Evolutionary conservation across 106 monocot species (phyloP).

Genomic region (Gastrodia elata): DNA sequence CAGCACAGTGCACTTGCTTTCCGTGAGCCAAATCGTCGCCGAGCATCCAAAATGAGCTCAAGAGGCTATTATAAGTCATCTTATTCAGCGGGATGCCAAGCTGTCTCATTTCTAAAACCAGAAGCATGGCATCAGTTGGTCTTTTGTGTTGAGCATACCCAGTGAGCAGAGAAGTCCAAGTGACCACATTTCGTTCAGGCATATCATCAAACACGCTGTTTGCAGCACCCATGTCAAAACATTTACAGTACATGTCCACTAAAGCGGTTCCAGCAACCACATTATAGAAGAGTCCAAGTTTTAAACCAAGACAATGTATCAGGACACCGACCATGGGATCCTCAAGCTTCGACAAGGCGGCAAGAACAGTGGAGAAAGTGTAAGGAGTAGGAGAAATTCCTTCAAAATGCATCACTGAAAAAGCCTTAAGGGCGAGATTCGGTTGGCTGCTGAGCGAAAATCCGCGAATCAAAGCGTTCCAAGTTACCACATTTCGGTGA

Average conservation of each 20-base stretch:
- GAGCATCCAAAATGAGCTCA: constrained; percentile 22
- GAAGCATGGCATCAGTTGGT: constrained; percentile 24
- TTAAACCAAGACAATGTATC: constrained; percentile 29
- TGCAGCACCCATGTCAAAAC: constrained; percentile 14
- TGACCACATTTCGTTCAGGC: constrained; percentile 42
- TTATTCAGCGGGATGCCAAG: constrained; percentile 14
- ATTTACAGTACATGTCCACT: constrained; percentile 45
- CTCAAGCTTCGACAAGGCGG: constrained; percentile 13
- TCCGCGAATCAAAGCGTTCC: constrained; percentile 1
- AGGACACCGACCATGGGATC: constrained; percentile 6
- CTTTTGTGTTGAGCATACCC: constrained; percentile 17
- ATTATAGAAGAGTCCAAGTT: constrained; percentile 24
- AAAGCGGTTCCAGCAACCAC: constrained; percentile 34
- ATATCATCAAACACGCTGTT: constrained; percentile 43
- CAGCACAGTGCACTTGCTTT: constrained; percentile 41
- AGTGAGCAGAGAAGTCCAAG: constrained; percentile 44
- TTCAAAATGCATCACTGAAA: background rate
- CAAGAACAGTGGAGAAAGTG: constrained; percentile 27
- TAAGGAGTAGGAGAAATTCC: constrained; percentile 18
- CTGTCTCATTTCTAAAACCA: constrained; percentile 33
- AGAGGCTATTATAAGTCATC: constrained; percentile 34
- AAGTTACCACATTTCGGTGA: background rate
- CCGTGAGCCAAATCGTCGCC: constrained; percentile 25
- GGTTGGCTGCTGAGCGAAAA: background rate
- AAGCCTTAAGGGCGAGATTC: background rate